phyloP scores from a whole-genome alignment of 257 asterid genomes.

The Schizonepeta tenuifolia region DNA sequence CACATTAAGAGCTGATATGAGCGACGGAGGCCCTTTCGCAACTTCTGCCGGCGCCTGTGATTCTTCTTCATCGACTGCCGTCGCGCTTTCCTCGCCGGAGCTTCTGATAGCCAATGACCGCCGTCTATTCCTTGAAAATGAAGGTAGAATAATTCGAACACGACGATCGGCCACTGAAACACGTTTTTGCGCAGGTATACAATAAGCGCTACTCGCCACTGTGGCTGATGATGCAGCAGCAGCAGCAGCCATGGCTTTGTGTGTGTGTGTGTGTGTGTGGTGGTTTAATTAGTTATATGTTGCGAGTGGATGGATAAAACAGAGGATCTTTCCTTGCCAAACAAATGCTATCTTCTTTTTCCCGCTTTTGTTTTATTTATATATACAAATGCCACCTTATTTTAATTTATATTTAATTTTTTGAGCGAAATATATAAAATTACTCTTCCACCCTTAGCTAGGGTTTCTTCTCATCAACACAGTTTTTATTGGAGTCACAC shows the following conservation, averaged over 20 bases:
- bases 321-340: constrained; percentile 31
- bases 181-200: constrained; percentile 29
- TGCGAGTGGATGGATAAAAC: constrained; percentile 19
- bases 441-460: background rate
- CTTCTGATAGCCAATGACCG: constrained; percentile 17
- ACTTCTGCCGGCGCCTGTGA: constrained; percentile 44
- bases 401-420: background rate
- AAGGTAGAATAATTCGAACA: background rate
- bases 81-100: constrained; percentile 43
- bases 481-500: background rate
- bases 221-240: constrained; percentile 47
- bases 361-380: constrained; percentile 17
- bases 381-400: background rate
- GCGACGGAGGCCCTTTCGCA: constrained; percentile 55
- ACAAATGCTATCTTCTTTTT: constrained; percentile 37
- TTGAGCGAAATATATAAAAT: too few species aligned
- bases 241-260: constrained; percentile 38
- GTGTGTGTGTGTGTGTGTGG: background rate
- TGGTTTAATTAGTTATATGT: constrained; percentile 5
- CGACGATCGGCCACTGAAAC: constrained; percentile 12
- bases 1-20: constrained; percentile 75
- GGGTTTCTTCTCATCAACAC: constrained; percentile 4
- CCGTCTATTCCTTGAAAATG: constrained; percentile 12
- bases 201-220: constrained; percentile 34
- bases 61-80: constrained; percentile 33